Base-by-base conservation (phyloP, 768 basidiomycete species). In the Phanerodontia chrysosporium region DNA sequence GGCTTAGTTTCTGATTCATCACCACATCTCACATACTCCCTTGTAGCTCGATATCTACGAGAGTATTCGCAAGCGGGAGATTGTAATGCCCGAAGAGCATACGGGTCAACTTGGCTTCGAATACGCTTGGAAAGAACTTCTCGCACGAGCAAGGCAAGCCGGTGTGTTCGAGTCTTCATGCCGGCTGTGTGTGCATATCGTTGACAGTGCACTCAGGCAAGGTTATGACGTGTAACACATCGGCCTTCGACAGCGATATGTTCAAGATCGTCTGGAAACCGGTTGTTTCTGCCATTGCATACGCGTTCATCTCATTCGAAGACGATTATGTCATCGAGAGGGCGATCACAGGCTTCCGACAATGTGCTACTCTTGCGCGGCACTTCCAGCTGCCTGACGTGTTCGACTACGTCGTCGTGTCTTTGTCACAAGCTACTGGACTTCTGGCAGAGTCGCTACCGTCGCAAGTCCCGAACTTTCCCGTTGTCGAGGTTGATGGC, bases 41-140 rank as follows among this genome's bases (percentile, higher is more conserved):
- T n/a, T 5, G 1, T 68, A 97, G 95, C 84, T 87, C 77, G 81
- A 80, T 45, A 92, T 98, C 53, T 98, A 93, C 64, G 95, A 98
- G 64, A 94, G 92, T 1, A 97, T 99, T 66, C 85, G 90, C 54
- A 95, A 90, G 73, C 80, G 86, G 45, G 97, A 99, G 75, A 98
- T 99, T 56, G 82, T 98, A 51, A 89, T 99, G 86, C 96, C 97
- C 0, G 95, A 98, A 73, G 97, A 99, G 66, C 97, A 99, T 67
- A 90, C 87, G 9, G 97, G 96, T 1, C 92, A 93, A 68, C 81
- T 96, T 46, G 97, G 97, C 9, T 99, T 99, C 70, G 97, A 98
- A 65, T 97, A 96, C 70, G 96, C 97, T 18, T 99, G 97, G 97
- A 98, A 97, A 70, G 95, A 98, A 65, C 78, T 99, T 10, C 80